Evolutionary conservation across 2,329 filamentous ascomycete species (phyloP).

Genomic region (Paraphaeosphaeria sporulosa): DNA sequence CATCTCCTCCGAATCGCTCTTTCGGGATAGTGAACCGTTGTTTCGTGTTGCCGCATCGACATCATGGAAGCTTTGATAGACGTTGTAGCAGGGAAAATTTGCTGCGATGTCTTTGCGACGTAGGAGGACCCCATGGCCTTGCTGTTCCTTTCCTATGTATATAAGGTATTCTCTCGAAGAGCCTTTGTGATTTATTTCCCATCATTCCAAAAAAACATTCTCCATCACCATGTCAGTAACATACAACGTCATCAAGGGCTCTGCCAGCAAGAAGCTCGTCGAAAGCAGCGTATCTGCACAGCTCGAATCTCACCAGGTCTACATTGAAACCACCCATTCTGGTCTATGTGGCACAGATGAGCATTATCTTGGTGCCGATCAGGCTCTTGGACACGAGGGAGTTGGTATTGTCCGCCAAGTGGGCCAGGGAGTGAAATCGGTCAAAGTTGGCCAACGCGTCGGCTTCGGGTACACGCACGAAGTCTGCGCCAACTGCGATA

Average conservation of each 20-base stretch:
- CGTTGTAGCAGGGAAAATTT: neutral
- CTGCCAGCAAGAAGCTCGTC: neutral
- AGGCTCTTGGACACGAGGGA: conserved; percentile 1
- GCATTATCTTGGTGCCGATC: neutral
- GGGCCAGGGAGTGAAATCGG: neutral
- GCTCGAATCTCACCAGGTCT: conserved; percentile 1
- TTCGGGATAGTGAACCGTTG: conserved; percentile 1
- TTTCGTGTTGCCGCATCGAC: neutral
- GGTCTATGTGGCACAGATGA: conserved; percentile 2
- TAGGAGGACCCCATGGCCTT: neutral
- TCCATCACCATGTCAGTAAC: neutral
- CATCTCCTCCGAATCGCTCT: neutral
- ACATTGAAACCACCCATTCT: conserved; percentile 2
- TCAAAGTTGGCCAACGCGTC: conserved; percentile 1
- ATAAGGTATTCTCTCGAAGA: neutral
- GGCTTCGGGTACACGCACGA: conserved; percentile 3
- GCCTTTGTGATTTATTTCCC: neutral
- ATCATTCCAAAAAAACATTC: neutral
- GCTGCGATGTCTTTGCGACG: neutral
- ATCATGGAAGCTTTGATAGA: neutral
- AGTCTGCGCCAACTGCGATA: neutral
- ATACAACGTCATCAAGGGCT: conserved; percentile 6
- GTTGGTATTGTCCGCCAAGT: neutral
- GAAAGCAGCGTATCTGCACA: neutral
- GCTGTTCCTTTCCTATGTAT: neutral